These are phyloP conservation scores for Stenogyne calaminthoides DNA, from an alignment of 305 asterid genomes.

Conservation along the genomic window DNA sequence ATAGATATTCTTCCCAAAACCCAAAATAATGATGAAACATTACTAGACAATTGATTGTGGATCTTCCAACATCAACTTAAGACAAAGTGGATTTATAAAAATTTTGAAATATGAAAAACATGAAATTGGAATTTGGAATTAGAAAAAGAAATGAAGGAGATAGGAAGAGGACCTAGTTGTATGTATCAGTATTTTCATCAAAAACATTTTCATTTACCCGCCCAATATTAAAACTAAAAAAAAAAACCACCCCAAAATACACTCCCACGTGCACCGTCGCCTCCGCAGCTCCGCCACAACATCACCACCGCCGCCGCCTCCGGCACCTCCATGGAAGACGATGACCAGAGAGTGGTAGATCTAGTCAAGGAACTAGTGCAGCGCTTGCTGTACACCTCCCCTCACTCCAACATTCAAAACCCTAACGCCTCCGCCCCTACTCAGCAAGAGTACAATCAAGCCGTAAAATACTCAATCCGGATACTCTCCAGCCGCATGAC, in stretches of 20 bases:
- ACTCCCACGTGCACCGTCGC: conserved; percentile 28
- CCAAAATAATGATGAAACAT: background rate
- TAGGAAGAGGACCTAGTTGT: background rate
- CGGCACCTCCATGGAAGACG: conserved; percentile 58
- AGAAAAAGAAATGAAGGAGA: background rate
- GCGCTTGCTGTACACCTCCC: conserved; percentile 56
- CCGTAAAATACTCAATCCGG: conserved; percentile 80
- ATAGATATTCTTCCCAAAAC: background rate
- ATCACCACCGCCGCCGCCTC: background rate
- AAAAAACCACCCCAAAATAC: conserved; percentile 18
- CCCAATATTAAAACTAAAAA: conserved; percentile 44
- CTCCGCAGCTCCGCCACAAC: conserved; percentile 24
- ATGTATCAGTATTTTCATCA: conserved; percentile 4
- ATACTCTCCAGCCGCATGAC: conserved; percentile 91
- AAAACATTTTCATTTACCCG: conserved; percentile 46
- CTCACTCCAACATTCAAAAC: conserved; percentile 39
- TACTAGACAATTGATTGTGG: background rate
- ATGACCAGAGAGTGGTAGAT: conserved; percentile 62
- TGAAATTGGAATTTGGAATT: background rate
- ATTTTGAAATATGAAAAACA: background rate
- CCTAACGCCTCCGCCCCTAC: conserved; percentile 46
- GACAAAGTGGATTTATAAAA: background rate
- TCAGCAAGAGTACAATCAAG: conserved; percentile 57
- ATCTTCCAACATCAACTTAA: background rate
- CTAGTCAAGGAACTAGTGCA: conserved; percentile 88